Evolutionary conservation across 2,329 filamentous ascomycete species (phyloP), one percentile per base, ranked within the genome.

Genomic region (Periconia digitata): DNA sequence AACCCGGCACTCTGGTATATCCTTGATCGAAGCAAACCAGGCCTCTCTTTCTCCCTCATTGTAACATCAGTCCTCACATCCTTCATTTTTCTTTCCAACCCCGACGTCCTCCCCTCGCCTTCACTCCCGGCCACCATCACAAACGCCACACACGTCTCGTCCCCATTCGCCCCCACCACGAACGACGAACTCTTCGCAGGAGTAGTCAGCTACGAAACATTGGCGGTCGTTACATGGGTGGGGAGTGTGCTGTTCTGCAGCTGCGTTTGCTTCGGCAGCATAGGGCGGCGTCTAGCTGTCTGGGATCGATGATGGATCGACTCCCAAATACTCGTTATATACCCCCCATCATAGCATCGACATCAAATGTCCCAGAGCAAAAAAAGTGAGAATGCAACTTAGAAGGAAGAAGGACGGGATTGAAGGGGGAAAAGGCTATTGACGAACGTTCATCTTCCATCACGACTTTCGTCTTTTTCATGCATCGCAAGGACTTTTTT

Each of bases 1-100:
- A 97, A 97, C 67, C 92, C 94, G 1, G 87, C 94, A 8, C 77
- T 99, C 16, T 99, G 94, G 94, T 99, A 95, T 73, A 79, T 97
- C 20, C 88, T 99, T 64, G 94, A 99, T 73, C 89, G 92, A 43
- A 94, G 90, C 40, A 85, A 85, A 58, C 82, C 91, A 0, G 94
- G 94, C 4, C 87, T 97, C 58, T 75, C 94, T 27, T 81, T 96
- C 46, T 91, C 90, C 0, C 79, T 85, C 13, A 75, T 83, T 1
- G 85, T 96, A 10, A 88, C 90, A 1, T 67, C 92, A 21, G 74
- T 81, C 1, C 90, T 92, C 7, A 92, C 92, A 8, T 80, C 82
- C 13, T 71, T 90, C 15, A 75, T 96, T 16, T 80, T 96, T 49
- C 81, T 85, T 13, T 79, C 92, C 27, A 87, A 90, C 60, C 89